Conservation (phyloP, 768 basidiomycete species). For the Phaffia australis region DNA sequence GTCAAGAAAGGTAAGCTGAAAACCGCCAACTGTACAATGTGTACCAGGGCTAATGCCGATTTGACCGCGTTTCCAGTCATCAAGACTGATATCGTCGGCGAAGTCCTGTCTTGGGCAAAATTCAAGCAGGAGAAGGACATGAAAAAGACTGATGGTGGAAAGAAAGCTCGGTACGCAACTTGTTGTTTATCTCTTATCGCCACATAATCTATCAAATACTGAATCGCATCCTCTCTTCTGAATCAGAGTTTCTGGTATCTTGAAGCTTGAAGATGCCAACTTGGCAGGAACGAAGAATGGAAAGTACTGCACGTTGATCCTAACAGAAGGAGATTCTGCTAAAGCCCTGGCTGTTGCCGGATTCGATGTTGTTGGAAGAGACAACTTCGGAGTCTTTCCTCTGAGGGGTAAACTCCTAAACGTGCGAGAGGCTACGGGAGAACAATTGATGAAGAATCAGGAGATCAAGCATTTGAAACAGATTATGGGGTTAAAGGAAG, state of each 20-base stretch:
- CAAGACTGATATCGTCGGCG: slow-evolving; percentile 82
- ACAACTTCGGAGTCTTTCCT: slow-evolving; percentile 95
- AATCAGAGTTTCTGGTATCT: slow-evolving; percentile 69
- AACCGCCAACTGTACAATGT: background rate
- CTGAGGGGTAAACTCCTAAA: slow-evolving; percentile 93
- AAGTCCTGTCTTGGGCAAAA: slow-evolving; percentile 89
- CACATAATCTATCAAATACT: background rate
- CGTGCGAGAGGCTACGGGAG: slow-evolving; percentile 90
- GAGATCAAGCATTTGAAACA: slow-evolving; percentile 97
- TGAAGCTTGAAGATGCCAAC: slow-evolving; percentile 93
- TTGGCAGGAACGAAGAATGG: slow-evolving; percentile 80
- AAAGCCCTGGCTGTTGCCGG: slow-evolving; percentile 93
- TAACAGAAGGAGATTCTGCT: slow-evolving; percentile 99
- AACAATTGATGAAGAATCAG: slow-evolving; percentile 95
- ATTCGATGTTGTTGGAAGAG: slow-evolving; percentile 84
- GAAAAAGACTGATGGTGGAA: slow-evolving; percentile 89
- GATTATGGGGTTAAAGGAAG: slow-evolving; percentile 91
- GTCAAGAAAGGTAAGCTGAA: slow-evolving; percentile 72
- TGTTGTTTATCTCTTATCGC: background rate
- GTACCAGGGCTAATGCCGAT: background rate
- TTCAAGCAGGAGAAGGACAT: slow-evolving; percentile 92
- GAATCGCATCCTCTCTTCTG: background rate
- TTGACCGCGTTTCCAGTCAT: slow-evolving; percentile 47
- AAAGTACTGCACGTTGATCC: slow-evolving; percentile 77
- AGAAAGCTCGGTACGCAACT: slow-evolving; percentile 60